These are phyloP conservation scores for Graphilbum fragrans DNA, from an alignment of 2,329 filamentous ascomycete genomes.

Conservation along the genomic window DNA sequence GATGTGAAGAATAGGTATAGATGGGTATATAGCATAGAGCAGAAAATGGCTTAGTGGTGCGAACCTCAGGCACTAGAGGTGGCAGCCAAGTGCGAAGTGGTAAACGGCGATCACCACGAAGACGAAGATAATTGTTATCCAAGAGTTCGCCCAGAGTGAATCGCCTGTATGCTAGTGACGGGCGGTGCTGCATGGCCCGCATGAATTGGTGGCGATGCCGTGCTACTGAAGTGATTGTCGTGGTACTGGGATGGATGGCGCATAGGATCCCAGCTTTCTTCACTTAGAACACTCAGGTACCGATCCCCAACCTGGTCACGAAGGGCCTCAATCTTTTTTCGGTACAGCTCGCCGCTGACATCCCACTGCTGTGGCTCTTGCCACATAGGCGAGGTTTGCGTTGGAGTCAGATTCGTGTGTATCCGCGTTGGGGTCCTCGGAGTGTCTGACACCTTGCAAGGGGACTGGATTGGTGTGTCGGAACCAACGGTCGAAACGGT, in stretches of 20 bases:
- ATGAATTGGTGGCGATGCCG: conserved; percentile 22
- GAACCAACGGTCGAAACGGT: background rate
- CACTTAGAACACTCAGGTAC: conserved; percentile 77
- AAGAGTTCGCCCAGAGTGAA: conserved; percentile 40
- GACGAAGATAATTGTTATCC: no score
- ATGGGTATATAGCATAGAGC: no score
- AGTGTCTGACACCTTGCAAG: background rate
- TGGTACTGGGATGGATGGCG: conserved; percentile 23
- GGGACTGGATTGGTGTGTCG: conserved; percentile 1
- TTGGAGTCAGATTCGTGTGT: background rate
- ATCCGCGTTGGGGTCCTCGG: conserved; percentile 7
- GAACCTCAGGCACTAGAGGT: no score
- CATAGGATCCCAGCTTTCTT: conserved; percentile 52
- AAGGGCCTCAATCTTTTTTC: conserved; percentile 76
- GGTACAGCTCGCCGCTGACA: conserved; percentile 64
- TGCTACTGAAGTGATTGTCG: conserved; percentile 22
- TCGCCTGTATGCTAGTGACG: conserved; percentile 29
- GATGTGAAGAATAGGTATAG: conserved; percentile 11
- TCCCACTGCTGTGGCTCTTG: conserved; percentile 46
- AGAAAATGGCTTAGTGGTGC: no score
- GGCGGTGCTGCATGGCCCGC: conserved; percentile 22
- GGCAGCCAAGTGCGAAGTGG: no score
- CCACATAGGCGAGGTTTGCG: conserved; percentile 15
- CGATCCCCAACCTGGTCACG: conserved; percentile 75
- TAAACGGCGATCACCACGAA: no score